Percentiles rank a stretch among this genome's conserved stretches.
Evolutionary conservation across 352 stramenopile species (phyloP).

Genomic region (Globisporangium ultimum): DNA sequence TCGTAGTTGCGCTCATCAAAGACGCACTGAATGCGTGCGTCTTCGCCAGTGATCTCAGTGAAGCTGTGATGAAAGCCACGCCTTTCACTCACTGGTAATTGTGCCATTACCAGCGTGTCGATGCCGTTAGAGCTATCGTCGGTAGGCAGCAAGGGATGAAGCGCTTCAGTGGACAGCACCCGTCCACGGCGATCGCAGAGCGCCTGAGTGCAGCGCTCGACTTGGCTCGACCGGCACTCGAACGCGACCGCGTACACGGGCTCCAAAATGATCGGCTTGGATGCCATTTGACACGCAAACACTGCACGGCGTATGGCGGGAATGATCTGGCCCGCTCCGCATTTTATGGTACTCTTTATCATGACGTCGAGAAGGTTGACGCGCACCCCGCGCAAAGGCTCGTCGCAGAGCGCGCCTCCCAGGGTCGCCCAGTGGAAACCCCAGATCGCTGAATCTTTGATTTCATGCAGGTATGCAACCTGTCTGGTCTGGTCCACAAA

Average conservation of each 20-base stretch:
- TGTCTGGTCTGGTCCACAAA: constrained; percentile 99
- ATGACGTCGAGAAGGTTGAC: constrained; percentile 99
- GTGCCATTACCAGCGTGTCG: constrained; percentile 98
- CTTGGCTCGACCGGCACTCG: constrained; percentile 96
- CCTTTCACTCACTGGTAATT: constrained; percentile 99
- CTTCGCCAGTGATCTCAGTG: constrained; percentile 97
- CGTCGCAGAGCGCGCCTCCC: constrained; percentile 97
- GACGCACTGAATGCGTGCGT: constrained; percentile 99
- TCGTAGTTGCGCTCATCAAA: constrained; percentile 97
- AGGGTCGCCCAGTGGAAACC: constrained; percentile 99
- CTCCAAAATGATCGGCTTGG: constrained; percentile 95
- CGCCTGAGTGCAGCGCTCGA: constrained; percentile 99
- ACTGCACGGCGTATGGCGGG: constrained; percentile 98
- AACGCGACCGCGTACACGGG: constrained; percentile 99
- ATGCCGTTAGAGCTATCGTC: constrained; percentile 97
- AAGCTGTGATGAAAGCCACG: constrained; percentile 99
- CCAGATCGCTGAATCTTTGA: constrained; percentile 98
- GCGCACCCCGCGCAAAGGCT: constrained; percentile 95
- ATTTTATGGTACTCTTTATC: constrained; percentile 99
- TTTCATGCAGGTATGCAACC: constrained; percentile 99
- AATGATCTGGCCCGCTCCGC: constrained; percentile 99
- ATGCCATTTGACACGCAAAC: constrained; percentile 96
- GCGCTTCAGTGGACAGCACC: constrained; percentile 88
- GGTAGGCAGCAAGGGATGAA: no score
- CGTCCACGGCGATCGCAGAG: constrained; percentile 97